phyloP scores from a whole-genome alignment of 2,329 filamentous ascomycete species.

The Epichloe baconii region DNA sequence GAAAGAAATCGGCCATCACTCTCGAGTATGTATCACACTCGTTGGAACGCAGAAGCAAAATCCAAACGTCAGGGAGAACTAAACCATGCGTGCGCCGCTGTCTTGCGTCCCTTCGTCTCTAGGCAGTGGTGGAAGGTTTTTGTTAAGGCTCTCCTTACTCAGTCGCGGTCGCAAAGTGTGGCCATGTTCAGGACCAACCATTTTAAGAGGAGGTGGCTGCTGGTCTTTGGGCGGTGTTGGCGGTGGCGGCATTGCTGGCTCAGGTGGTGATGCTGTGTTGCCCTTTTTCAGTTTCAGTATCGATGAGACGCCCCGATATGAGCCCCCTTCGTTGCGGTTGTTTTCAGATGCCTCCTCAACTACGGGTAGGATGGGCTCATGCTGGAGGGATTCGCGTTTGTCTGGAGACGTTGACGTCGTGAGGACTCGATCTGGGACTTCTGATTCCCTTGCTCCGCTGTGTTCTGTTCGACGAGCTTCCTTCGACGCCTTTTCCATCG shows the following conservation, averaged over 20 bases:
- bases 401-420: constrained; percentile 21
- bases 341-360: constrained; percentile 84
- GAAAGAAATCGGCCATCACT: neutral
- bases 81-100: constrained; percentile 19
- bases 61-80: constrained; percentile 13
- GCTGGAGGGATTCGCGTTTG: constrained; percentile 44
- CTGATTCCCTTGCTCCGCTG: constrained; percentile 25
- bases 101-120: constrained; percentile 16
- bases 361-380: constrained; percentile 53
- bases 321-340: constrained; percentile 33
- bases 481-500: constrained; percentile 26
- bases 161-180: constrained; percentile 29
- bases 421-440: constrained; percentile 50
- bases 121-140: constrained; percentile 46
- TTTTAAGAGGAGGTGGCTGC: neutral
- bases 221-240: constrained; percentile 22
- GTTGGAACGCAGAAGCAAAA: constrained; percentile 10
- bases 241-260: constrained; percentile 31
- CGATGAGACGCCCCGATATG: constrained; percentile 24
- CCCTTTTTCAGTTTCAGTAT: constrained; percentile 10
- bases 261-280: constrained; percentile 22
- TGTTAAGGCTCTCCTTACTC: constrained; percentile 46
- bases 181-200: constrained; percentile 34
- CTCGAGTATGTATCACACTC: neutral
- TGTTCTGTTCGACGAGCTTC: constrained; percentile 23